A percentile compares a stretch with the other conserved stretches of the same genome.
phyloP scores from a whole-genome alignment of 2,329 filamentous ascomycete species.

The Elsinoe ampelina region DNA sequence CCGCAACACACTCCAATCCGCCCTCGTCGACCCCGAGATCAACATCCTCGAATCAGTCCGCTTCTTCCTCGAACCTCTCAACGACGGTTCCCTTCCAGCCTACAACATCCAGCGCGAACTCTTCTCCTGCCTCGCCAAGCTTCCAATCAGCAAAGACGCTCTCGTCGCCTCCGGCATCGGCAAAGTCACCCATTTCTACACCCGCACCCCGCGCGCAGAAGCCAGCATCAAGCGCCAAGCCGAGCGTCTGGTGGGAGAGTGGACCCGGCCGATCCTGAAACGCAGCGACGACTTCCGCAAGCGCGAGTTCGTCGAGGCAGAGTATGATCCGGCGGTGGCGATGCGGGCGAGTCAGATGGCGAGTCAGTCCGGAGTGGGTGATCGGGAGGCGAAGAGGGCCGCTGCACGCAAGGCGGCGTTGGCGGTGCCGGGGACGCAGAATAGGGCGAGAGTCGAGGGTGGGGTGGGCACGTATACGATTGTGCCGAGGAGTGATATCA shows the following conservation, averaged over 20 bases:
- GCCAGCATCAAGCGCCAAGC: slow-evolving; percentile 85
- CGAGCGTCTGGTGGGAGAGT: slow-evolving; percentile 84
- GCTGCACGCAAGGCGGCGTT: slow-evolving; percentile 45
- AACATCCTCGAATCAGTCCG: slow-evolving; percentile 92
- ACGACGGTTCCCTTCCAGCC: slow-evolving; percentile 85
- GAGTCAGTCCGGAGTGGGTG: slow-evolving; percentile 24
- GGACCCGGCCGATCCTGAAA: slow-evolving; percentile 90
- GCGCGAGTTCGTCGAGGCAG: slow-evolving; percentile 50
- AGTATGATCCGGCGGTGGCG: slow-evolving; percentile 44
- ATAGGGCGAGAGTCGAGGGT: slow-evolving; percentile 50
- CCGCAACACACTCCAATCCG: slow-evolving; percentile 74
- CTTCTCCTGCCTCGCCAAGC: slow-evolving; percentile 66
- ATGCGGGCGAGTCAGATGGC: slow-evolving; percentile 18
- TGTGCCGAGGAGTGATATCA: slow-evolving; percentile 48
- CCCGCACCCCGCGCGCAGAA: slow-evolving; percentile 85
- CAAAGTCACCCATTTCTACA: slow-evolving; percentile 95
- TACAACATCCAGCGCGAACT: slow-evolving; percentile 97
- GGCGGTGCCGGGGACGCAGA: slow-evolving; percentile 44
- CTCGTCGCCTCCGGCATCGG: slow-evolving; percentile 87
- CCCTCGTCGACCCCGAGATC: slow-evolving; percentile 85
- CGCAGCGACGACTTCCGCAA: slow-evolving; percentile 93
- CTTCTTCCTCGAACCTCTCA: slow-evolving; percentile 93
- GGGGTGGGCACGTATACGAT: slow-evolving; percentile 54
- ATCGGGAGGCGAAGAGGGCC: slow-evolving; percentile 34
- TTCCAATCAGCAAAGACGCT: slow-evolving; percentile 85